phyloP scores from a whole-genome alignment of 2,329 filamentous ascomycete genomes.

The Colletotrichum liriopes region DNA sequence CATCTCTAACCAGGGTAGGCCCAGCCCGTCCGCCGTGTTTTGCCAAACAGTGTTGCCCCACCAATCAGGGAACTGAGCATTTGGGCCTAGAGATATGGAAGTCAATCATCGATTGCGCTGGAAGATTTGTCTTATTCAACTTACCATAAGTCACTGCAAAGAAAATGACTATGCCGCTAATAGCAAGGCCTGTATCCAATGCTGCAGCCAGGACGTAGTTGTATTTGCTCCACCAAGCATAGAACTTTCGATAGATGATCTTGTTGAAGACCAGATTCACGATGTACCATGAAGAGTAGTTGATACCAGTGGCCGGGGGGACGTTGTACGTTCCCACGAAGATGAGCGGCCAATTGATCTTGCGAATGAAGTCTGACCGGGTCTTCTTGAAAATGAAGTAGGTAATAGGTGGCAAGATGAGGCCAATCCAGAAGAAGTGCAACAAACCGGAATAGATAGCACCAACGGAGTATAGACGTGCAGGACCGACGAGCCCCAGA shows the following conservation, averaged over 20 bases:
- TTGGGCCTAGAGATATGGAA: constrained; percentile 58
- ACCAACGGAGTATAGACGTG: constrained; percentile 53
- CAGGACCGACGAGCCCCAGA: constrained; percentile 71
- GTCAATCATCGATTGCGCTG: not conserved
- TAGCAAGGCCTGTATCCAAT: constrained; percentile 69
- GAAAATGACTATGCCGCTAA: constrained; percentile 68
- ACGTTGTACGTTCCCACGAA: constrained; percentile 66
- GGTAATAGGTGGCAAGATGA: constrained; percentile 63
- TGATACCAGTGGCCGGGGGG: constrained; percentile 70
- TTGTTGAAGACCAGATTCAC: constrained; percentile 71
- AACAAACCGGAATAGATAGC: constrained; percentile 65
- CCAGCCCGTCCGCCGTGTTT: constrained; percentile 31
- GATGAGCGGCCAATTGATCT: constrained; percentile 67
- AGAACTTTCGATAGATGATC: constrained; percentile 63
- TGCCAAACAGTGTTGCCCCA: constrained; percentile 61
- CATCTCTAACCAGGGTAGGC: constrained; percentile 30
- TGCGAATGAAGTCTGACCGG: constrained; percentile 62
- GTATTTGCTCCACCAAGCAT: constrained; percentile 71
- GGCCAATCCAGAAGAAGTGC: constrained; percentile 69
- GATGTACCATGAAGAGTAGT: constrained; percentile 69
- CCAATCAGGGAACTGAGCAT: constrained; percentile 63
- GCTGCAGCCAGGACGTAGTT: constrained; percentile 74
- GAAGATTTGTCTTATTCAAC: constrained; percentile 21
- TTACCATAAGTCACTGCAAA: constrained; percentile 56
- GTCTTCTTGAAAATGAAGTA: constrained; percentile 64